phyloP scores from a whole-genome alignment of 2,329 filamentous ascomycete genomes.

The Erysiphe pisi region DNA sequence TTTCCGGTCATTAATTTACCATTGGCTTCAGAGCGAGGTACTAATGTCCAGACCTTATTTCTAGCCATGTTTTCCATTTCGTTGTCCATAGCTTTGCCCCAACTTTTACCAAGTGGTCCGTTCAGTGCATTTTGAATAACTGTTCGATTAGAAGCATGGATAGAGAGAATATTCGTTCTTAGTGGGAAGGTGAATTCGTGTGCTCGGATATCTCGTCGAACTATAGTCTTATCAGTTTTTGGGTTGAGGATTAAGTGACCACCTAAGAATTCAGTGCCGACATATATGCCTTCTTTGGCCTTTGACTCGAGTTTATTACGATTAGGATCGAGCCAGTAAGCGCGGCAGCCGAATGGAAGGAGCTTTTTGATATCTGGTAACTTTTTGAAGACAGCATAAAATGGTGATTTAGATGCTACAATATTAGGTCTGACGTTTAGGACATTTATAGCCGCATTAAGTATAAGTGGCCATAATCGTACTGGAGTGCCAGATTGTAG shows the following conservation, averaged over 20 bases:
- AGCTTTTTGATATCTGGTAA: too few species aligned
- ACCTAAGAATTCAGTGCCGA: too few species aligned
- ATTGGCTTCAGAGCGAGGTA: neutral
- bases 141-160: neutral
- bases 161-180: neutral
- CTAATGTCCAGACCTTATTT: conserved; percentile 12
- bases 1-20: conserved; percentile 15
- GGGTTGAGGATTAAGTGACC: neutral
- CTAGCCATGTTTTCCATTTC: conserved; percentile 10
- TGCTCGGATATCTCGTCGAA: neutral
- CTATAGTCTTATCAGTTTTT: neutral
- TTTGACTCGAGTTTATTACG: too few species aligned
- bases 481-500: neutral
- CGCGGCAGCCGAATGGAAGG: too few species aligned
- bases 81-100: neutral
- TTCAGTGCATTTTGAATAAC: neutral
- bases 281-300: too few species aligned
- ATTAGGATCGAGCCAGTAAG: too few species aligned
- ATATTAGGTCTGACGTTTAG: neutral
- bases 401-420: too few species aligned
- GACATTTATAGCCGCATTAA: neutral
- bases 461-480: neutral
- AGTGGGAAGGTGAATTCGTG: neutral
- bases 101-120: neutral
- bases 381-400: too few species aligned